These are phyloP conservation scores for Garcia nutans DNA, from an alignment of 345 rosid species.

Conservation along the genomic window DNA sequence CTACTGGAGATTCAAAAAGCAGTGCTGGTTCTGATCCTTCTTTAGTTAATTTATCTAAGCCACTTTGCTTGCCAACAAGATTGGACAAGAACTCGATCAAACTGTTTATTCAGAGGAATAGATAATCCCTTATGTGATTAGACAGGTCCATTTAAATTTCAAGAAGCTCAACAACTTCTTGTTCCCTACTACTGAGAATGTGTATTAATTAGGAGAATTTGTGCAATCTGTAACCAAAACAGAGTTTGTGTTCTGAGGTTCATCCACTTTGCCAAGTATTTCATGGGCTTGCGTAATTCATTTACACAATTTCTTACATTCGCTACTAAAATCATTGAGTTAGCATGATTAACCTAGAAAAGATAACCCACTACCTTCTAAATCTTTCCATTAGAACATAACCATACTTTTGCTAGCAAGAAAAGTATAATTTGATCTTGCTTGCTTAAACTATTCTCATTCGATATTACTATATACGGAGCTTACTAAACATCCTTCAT, in stretches of 20 bases:
- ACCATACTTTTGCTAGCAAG: not conserved
- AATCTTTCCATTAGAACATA: not conserved
- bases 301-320: not conserved
- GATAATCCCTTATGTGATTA: constrained; percentile 25
- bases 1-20: constrained; percentile 21
- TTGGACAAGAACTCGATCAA: constrained; percentile 22
- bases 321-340: not conserved
- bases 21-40: constrained; percentile 25
- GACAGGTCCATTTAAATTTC: constrained; percentile 13
- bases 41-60: constrained; percentile 19
- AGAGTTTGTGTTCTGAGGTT: constrained; percentile 7
- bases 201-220: constrained; percentile 11
- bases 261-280: constrained; percentile 15
- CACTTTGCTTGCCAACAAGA: constrained; percentile 26
- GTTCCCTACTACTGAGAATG: constrained; percentile 32
- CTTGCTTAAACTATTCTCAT: too few relatives aligned
- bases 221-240: constrained; percentile 3
- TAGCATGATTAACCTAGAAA: not conserved
- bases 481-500: constrained; percentile 17
- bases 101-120: constrained; percentile 9
- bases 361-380: not conserved
- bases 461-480: not conserved
- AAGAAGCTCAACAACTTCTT: constrained; percentile 59
- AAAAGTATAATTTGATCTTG: too few relatives aligned
- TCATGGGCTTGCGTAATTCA: not conserved